Percentiles rank a stretch among this genome's conserved stretches.
Evolutionary conservation across 2,329 filamentous ascomycete genomes (phyloP).

Genomic region (Gnomoniopsis smithogilvyi): DNA sequence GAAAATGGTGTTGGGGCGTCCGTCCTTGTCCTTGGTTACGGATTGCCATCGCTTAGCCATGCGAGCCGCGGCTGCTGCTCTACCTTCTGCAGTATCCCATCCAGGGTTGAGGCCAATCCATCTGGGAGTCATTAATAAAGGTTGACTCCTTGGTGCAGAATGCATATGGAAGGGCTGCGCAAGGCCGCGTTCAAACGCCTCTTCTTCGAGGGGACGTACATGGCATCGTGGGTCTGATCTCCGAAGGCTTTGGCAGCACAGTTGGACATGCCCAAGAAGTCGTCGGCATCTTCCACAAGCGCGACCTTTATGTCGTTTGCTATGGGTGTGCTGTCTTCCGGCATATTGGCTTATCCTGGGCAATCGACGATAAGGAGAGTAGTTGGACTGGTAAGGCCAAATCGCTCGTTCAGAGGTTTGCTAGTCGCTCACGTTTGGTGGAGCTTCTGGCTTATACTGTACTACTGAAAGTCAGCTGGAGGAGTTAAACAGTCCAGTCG

Average conservation of each 20-base stretch:
- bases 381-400: neutral
- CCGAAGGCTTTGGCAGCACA: neutral
- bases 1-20: constrained; percentile 48
- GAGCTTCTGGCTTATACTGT: no score
- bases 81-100: constrained; percentile 50
- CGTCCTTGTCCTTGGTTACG: constrained; percentile 36
- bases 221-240: neutral
- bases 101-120: constrained; percentile 51
- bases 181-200: neutral
- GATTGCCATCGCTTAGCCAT: constrained; percentile 39
- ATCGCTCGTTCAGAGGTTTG: neutral
- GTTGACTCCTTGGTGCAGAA: neutral
- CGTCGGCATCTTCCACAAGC: neutral
- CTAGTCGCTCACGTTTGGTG: no score
- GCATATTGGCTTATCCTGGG: neutral
- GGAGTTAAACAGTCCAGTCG: neutral
- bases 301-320: neutral
- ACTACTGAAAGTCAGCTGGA: neutral
- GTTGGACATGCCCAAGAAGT: neutral
- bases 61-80: constrained; percentile 30
- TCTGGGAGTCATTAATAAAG: neutral
- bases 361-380: neutral
- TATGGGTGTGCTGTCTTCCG: neutral
- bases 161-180: neutral
- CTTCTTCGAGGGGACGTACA: neutral